phyloP scores from a whole-genome alignment of 2,329 filamentous ascomycete genomes.

The Plectosphaerella cucumerina region DNA sequence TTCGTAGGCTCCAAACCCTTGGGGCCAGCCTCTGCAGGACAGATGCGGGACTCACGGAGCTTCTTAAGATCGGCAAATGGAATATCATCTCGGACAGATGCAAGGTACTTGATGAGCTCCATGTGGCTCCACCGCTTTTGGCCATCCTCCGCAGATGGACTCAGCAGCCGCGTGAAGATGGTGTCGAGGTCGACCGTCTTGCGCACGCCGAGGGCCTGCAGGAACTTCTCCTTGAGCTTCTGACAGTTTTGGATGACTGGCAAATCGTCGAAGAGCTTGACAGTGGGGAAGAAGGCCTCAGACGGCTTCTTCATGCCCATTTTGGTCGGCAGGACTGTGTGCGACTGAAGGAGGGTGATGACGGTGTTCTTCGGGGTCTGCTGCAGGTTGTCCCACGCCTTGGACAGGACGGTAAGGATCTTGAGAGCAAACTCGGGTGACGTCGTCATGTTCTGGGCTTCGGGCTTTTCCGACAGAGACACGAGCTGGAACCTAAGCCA shows the following conservation, averaged over 20 bases:
- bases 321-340: conserved; percentile 84
- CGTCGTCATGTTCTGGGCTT: conserved; percentile 66
- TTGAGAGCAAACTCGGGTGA: conserved; percentile 71
- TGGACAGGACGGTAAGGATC: conserved; percentile 76
- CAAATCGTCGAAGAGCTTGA: conserved; percentile 91
- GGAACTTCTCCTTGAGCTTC: conserved; percentile 85
- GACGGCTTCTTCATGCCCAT: conserved; percentile 79
- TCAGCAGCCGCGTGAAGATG: conserved; percentile 83
- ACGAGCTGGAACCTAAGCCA: conserved; percentile 84
- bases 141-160: conserved; percentile 46
- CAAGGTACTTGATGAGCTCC: conserved; percentile 89
- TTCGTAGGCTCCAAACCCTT: conserved; percentile 49
- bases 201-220: conserved; percentile 78
- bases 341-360: conserved; percentile 57
- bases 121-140: conserved; percentile 82
- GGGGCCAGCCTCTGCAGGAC: conserved; percentile 68
- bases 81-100: conserved; percentile 86
- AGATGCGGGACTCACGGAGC: conserved; percentile 73
- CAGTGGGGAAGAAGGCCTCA: conserved; percentile 89
- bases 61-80: conserved; percentile 76
- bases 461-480: conserved; percentile 53
- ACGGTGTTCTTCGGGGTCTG: conserved; percentile 62
- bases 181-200: conserved; percentile 94
- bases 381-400: conserved; percentile 81
- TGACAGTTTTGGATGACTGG: conserved; percentile 74